Percentiles rank a stretch among this genome's conserved stretches.
phyloP scores from a whole-genome alignment of 805 yeast genomes.

The Blastobotrys americana region DNA sequence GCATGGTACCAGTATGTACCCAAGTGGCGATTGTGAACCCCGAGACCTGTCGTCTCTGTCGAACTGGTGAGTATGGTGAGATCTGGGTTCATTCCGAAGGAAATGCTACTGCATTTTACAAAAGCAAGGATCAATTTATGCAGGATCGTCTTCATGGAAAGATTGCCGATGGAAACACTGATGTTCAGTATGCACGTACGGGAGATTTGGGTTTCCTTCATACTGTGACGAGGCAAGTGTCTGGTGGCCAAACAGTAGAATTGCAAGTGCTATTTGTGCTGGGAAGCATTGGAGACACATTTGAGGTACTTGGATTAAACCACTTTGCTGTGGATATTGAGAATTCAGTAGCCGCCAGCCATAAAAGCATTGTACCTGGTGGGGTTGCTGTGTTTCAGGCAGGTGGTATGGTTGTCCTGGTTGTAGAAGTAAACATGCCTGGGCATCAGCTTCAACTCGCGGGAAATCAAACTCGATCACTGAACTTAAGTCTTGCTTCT shows the following conservation, averaged over 20 bases:
- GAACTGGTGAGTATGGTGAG: slow-evolving; percentile 90
- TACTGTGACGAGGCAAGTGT: slow-evolving; percentile 43
- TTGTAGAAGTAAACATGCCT: slow-evolving; percentile 50
- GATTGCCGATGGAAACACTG: slow-evolving; percentile 56
- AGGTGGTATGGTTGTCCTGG: slow-evolving; percentile 68
- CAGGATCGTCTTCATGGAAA: slow-evolving; percentile 54
- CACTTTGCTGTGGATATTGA: slow-evolving; percentile 87
- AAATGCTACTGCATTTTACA: slow-evolving; percentile 54
- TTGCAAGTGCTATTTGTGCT: slow-evolving; percentile 78
- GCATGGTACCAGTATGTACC: slow-evolving; percentile 91
- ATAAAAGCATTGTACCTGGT: slow-evolving; percentile 36
- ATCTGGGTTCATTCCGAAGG: slow-evolving; percentile 94
- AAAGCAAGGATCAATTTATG: slow-evolving; percentile 45
- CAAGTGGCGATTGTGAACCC: slow-evolving; percentile 94
- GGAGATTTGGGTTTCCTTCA: slow-evolving; percentile 94
- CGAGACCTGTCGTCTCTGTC: slow-evolving; percentile 72
- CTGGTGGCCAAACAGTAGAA: slow-evolving; percentile 36
- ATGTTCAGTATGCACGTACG: slow-evolving; percentile 67
- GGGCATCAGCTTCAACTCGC: slow-evolving; percentile 29
- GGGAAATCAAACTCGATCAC: slow-evolving; percentile 18
- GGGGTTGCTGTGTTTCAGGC: slow-evolving; percentile 66
- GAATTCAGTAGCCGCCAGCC: slow-evolving; percentile 49
- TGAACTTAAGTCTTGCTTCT: slow-evolving; percentile 45
- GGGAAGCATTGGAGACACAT: slow-evolving; percentile 78
- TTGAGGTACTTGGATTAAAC: slow-evolving; percentile 85